phyloP scores from a whole-genome alignment of 805 yeast genomes.

The Candida takata region DNA sequence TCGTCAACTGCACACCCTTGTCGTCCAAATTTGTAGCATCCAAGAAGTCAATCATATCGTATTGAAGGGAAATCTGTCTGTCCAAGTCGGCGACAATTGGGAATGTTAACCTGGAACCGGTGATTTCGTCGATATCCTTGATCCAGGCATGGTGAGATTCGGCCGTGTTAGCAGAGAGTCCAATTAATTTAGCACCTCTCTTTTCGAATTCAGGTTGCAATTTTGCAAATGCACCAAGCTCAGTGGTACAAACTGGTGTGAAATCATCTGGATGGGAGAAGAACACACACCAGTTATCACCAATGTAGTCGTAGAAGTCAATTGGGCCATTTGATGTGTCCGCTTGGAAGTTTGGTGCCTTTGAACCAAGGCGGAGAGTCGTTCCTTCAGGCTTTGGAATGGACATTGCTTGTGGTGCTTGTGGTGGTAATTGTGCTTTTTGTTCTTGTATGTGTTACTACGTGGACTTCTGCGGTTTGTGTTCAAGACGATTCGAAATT shows the following conservation, averaged over 20 bases:
- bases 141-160: slow-evolving; percentile 63
- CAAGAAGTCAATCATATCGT: slow-evolving; percentile 67
- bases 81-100: slow-evolving; percentile 65
- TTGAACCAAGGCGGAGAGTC: slow-evolving; percentile 47
- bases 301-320: slow-evolving; percentile 56
- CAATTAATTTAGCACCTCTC: slow-evolving; percentile 60
- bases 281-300: slow-evolving; percentile 56
- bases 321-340: slow-evolving; percentile 58
- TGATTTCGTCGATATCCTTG: slow-evolving; percentile 62
- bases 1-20: slow-evolving; percentile 58
- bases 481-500: too few relatives aligned
- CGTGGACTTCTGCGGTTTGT: too few relatives aligned
- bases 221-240: slow-evolving; percentile 68
- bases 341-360: slow-evolving; percentile 62
- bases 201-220: slow-evolving; percentile 62
- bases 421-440: too few relatives aligned
- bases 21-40: slow-evolving; percentile 62
- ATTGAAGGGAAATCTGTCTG: slow-evolving; percentile 52
- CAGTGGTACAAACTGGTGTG: slow-evolving; percentile 78
- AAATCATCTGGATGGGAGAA: slow-evolving; percentile 75
- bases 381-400: slow-evolving; percentile 33
- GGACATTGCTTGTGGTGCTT: slow-evolving; percentile 29
- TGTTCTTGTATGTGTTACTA: neutral
- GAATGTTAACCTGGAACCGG: slow-evolving; percentile 50
- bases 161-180: slow-evolving; percentile 58